phyloP scores from a whole-genome alignment of 805 yeast species.

The Metschnikowia lunata region DNA sequence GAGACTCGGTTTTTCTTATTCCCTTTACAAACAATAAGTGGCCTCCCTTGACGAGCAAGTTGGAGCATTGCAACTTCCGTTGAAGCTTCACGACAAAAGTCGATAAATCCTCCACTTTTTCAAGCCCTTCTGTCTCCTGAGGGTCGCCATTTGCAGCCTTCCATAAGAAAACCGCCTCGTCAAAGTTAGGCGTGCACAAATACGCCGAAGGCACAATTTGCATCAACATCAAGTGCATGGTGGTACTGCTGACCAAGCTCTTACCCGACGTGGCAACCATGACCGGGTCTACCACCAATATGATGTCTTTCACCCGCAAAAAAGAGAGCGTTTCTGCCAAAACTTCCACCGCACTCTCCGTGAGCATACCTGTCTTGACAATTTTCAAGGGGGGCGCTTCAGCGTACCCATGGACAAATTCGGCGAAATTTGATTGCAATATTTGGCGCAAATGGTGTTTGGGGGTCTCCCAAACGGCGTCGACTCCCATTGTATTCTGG shows the following conservation, averaged over 20 bases:
- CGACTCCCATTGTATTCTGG: slow-evolving; percentile 58
- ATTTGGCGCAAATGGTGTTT: slow-evolving; percentile 43
- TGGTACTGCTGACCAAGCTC: slow-evolving; percentile 45
- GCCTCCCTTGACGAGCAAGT: slow-evolving; percentile 76
- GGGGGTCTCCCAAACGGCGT: slow-evolving; percentile 42
- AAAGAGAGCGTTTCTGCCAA: slow-evolving; percentile 34
- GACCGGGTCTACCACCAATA: slow-evolving; percentile 75
- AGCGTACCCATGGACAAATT: slow-evolving; percentile 40
- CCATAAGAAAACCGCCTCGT: slow-evolving; percentile 53
- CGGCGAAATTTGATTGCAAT: slow-evolving; percentile 52
- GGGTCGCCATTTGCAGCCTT: slow-evolving; percentile 20
- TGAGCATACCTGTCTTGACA: slow-evolving; percentile 78
- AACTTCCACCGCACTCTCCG: slow-evolving; percentile 48
- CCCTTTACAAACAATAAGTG: slow-evolving; percentile 48
- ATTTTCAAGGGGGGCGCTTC: slow-evolving; percentile 40
- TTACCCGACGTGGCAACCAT: slow-evolving; percentile 80
- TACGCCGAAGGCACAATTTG: slow-evolving; percentile 49
- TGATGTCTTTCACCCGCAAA: slow-evolving; percentile 23
- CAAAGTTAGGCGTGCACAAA: slow-evolving; percentile 69
- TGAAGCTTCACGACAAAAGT: slow-evolving; percentile 24
- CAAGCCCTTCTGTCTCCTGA: slow-evolving; percentile 10
- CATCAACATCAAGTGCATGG: slow-evolving; percentile 40
- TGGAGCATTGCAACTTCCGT: slow-evolving; percentile 35
- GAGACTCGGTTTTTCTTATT: not conserved
- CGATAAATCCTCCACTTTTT: slow-evolving; percentile 32